These are phyloP conservation scores for Nakazawaea molendinolei DNA, from an alignment of 805 yeast genomes.

Conservation along the genomic window DNA sequence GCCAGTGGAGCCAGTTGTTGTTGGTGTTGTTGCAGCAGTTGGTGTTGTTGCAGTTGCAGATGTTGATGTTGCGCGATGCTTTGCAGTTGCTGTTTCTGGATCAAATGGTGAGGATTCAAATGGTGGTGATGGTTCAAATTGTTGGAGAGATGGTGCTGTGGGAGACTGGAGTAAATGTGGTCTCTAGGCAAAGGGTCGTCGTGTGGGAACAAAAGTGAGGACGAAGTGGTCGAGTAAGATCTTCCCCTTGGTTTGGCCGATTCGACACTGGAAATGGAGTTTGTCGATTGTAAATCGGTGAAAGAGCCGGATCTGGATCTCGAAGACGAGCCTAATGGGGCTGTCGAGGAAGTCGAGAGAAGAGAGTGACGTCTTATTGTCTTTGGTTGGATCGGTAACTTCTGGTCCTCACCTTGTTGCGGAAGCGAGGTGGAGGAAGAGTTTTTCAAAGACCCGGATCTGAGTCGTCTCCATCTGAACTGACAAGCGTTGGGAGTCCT, in stretches of 20 bases:
- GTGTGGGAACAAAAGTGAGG: not conserved
- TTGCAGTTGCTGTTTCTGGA: too few relatives aligned
- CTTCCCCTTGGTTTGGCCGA: slow-evolving; percentile 1
- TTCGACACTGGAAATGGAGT: slow-evolving; percentile 1
- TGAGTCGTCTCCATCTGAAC: slow-evolving; percentile 78
- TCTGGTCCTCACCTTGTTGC: slow-evolving; percentile 1
- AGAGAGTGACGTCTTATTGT: slow-evolving; percentile 11
- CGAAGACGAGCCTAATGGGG: slow-evolving; percentile 23
- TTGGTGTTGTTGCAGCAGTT: slow-evolving; percentile 14
- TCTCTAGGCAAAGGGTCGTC: slow-evolving; percentile 1
- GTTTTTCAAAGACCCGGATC: slow-evolving; percentile 32
- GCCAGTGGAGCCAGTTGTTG: slow-evolving; percentile 11
- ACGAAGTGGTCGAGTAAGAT: slow-evolving; percentile 5
- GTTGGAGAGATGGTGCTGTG: slow-evolving; percentile 4
- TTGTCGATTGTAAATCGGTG: slow-evolving; percentile 9
- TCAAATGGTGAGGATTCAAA: slow-evolving; percentile 3
- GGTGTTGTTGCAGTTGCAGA: slow-evolving; percentile 14
- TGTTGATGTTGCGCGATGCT: too few relatives aligned
- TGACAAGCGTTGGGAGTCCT: slow-evolving; percentile 89
- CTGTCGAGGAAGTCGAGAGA: slow-evolving; percentile 8
- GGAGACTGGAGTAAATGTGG: slow-evolving; percentile 1
- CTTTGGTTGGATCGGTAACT: slow-evolving; percentile 8
- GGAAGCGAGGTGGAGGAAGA: slow-evolving; percentile 13
- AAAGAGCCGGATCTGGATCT: slow-evolving; percentile 15
- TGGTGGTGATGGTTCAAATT: slow-evolving; percentile 3